Base-by-base conservation (phyloP, 805 yeast species). In the Cyberlindnera suaveolens region DNA sequence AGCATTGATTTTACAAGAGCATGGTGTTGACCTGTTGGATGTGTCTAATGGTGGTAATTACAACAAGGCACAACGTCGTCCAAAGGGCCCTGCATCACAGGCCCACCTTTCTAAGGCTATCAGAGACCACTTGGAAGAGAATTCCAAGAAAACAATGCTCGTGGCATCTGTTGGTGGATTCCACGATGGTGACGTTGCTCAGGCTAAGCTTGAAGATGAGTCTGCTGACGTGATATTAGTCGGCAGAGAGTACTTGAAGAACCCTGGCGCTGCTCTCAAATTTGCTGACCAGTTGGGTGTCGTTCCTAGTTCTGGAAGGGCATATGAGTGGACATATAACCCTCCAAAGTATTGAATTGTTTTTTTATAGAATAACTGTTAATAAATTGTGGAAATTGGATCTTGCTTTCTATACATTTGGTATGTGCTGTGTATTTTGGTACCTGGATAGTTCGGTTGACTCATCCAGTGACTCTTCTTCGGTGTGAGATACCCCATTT, bases 1-100 rank as follows among this genome's bases (percentile, higher is more conserved):
- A 31, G 66, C 72, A 54, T 77, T 32, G 63, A 67, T 47, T 7
- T 57, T 74, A 7, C 61, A 62, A n/a, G 64, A 67, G 19, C 63
- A 58, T 39, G 79, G 77, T 11, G 67, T 79, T 38, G 77, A 75
- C 45, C 59, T 78, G n/a, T 48, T 79, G 31, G 85, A 80, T 53
- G 66, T 73, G 34, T 75, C 82, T 1, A 29, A 30, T 35, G 50
- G 45, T 14, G 80, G 80, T 38, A 68, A 67, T 52, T 61, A 60
- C 49, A 46, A 58, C 35, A 50, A 59, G 36, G 65, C 60, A 45
- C 53, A 45, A 19, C 52, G 67, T 52, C 43, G 23, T 32, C 6
- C 62, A 63, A 14, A 19, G 19, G 15, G n/a, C 6, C 29, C 39
- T 6, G 39, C n/a, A 20, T 26, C 14, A 18, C 39, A 36, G 9